These are phyloP conservation scores for Aspergillus novoparasiticus DNA, from an alignment of 2,329 filamentous ascomycete genomes.

Conservation along the genomic window DNA sequence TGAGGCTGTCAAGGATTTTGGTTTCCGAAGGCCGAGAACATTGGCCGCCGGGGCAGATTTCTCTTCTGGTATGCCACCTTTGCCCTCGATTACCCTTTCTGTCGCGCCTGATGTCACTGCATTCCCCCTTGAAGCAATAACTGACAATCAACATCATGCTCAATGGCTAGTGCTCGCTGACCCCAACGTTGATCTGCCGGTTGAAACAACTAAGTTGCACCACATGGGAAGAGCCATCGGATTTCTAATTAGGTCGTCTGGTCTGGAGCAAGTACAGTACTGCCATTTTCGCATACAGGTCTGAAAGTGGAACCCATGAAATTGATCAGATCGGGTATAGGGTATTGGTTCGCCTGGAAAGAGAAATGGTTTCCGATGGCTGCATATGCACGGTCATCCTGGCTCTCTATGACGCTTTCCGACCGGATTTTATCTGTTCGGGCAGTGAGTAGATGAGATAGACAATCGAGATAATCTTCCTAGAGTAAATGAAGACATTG, in stretches of 20 bases:
- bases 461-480: neutral
- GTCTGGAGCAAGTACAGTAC: neutral
- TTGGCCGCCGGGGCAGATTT: neutral
- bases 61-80: constrained; percentile 1
- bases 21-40: constrained; percentile 25
- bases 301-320: neutral
- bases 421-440: neutral
- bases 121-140: neutral
- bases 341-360: neutral
- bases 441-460: neutral
- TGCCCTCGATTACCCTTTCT: neutral
- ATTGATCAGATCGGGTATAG: neutral
- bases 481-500: neutral
- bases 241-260: neutral
- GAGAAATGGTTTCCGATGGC: constrained; percentile 11
- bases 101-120: neutral
- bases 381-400: neutral
- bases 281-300: neutral
- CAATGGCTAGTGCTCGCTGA: neutral
- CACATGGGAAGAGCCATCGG: neutral
- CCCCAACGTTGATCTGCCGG: neutral
- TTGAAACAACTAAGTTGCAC: neutral
- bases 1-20: constrained; percentile 22
- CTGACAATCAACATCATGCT: neutral
- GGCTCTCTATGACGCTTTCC: neutral